A percentile compares a stretch with the other conserved stretches of the same genome.
Evolutionary conservation across 352 stramenopile genomes (phyloP).

Genomic region (Globisporangium lucens): DNA sequence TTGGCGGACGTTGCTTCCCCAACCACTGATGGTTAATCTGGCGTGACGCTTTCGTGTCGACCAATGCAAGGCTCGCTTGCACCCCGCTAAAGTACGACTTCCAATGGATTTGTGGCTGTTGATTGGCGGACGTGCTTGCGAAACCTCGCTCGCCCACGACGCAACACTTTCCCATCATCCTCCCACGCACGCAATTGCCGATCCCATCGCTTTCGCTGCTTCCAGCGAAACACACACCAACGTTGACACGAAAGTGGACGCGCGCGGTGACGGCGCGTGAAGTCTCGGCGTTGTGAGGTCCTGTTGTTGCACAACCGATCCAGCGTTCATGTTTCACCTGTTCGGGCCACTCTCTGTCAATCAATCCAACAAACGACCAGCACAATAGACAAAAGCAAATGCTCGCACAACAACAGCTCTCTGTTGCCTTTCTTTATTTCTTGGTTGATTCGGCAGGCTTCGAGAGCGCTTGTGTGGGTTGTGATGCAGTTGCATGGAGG

Average conservation of each 20-base stretch:
- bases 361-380: not conserved
- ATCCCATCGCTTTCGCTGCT: not conserved
- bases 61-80: not conserved
- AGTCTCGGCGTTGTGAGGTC: no score
- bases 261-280: not conserved
- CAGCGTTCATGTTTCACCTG: not conserved
- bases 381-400: not conserved
- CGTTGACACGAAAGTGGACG: slow-evolving; percentile 2
- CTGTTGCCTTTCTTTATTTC: not conserved
- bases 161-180: slow-evolving; percentile 2
- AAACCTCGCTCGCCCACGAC: not conserved
- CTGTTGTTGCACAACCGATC: not conserved
- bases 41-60: slow-evolving; percentile 10
- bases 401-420: not conserved
- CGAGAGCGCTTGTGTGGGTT: not conserved
- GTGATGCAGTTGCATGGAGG: slow-evolving; percentile 3
- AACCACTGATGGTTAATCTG: not conserved
- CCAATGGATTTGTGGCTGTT: not conserved
- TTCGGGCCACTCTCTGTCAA: not conserved
- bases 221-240: not conserved
- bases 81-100: not conserved
- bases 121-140: not conserved
- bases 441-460: not conserved
- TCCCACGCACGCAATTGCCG: not conserved
- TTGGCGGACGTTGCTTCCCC: not conserved